Percentiles rank a stretch among this genome's conserved stretches.
Evolutionary conservation across 805 yeast genomes (phyloP).

Genomic region (Saccharomycopsis malanga): DNA sequence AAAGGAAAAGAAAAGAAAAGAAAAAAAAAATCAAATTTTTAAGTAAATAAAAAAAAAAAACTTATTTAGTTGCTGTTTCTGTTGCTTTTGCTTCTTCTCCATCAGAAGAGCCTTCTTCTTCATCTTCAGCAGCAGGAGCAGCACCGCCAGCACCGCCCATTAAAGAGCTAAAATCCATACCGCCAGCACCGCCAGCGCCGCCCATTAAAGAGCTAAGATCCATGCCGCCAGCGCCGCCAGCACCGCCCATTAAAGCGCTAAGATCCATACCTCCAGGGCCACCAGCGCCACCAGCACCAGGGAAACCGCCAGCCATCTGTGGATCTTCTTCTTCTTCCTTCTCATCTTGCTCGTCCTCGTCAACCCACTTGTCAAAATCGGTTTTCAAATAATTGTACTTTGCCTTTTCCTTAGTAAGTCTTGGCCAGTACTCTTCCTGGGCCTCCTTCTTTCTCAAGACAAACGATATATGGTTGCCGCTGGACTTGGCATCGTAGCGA

Average conservation of each 20-base stretch:
- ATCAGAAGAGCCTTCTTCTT: conserved; percentile 29
- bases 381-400: conserved; percentile 80
- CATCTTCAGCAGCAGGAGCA: conserved; percentile 27
- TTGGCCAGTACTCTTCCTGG: conserved; percentile 86
- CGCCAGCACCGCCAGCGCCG: conserved; percentile 25
- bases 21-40: no score
- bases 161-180: conserved; percentile 22
- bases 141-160: conserved; percentile 27
- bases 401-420: conserved; percentile 80
- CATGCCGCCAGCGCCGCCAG: conserved; percentile 27
- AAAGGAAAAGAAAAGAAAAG: no score
- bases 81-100: conserved; percentile 30
- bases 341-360: conserved; percentile 94
- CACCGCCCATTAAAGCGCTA: conserved; percentile 24
- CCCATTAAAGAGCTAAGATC: conserved; percentile 24
- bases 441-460: conserved; percentile 62
- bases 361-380: conserved; percentile 97
- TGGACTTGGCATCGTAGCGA: conserved; percentile 50
- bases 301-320: conserved; percentile 30
- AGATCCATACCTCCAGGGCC: conserved; percentile 32
- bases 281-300: conserved; percentile 29
- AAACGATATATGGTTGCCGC: conserved; percentile 49
- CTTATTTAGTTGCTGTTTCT: no score
- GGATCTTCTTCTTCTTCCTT: conserved; percentile 33
- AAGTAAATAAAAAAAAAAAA: no score